Evolutionary conservation across 768 basidiomycete species (phyloP).

Genomic region (Boletus eberwhitei): DNA sequence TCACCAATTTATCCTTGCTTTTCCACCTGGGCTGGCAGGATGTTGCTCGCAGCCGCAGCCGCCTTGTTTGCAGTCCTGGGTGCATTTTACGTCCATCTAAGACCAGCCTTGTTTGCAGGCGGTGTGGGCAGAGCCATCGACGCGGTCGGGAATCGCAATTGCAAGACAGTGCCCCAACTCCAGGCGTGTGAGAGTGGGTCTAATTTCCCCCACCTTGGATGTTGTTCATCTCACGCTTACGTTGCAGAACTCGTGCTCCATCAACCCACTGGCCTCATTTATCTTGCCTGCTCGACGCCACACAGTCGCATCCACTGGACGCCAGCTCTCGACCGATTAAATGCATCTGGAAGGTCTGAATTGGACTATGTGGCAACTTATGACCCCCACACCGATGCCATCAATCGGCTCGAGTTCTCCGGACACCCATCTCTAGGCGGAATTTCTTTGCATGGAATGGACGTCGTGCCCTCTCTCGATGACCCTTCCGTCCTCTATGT

Average conservation of each 20-base stretch:
- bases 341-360: slow-evolving; percentile 37
- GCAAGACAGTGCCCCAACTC: slow-evolving; percentile 49
- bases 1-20: background rate
- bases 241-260: slow-evolving; percentile 56
- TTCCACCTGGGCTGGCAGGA: background rate
- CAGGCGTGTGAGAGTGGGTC: slow-evolving; percentile 66
- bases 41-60: slow-evolving; percentile 9
- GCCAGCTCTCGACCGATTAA: slow-evolving; percentile 39
- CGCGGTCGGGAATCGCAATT: slow-evolving; percentile 46
- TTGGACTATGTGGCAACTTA: slow-evolving; percentile 61
- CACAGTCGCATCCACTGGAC: slow-evolving; percentile 49
- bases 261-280: slow-evolving; percentile 52
- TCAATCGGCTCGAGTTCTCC: slow-evolving; percentile 44
- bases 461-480: slow-evolving; percentile 52
- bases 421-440: slow-evolving; percentile 39
- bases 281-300: slow-evolving; percentile 60
- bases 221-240: slow-evolving; percentile 9
- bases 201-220: background rate
- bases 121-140: slow-evolving; percentile 47
- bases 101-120: slow-evolving; percentile 38
- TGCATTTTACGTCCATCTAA: slow-evolving; percentile 47
- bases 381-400: slow-evolving; percentile 42
- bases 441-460: slow-evolving; percentile 64
- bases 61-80: slow-evolving; percentile 40
- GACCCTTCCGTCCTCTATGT: slow-evolving; percentile 53